Evolutionary conservation across 108 stramenopile species (phyloP).

Genomic region (Craspedostauros australis): DNA sequence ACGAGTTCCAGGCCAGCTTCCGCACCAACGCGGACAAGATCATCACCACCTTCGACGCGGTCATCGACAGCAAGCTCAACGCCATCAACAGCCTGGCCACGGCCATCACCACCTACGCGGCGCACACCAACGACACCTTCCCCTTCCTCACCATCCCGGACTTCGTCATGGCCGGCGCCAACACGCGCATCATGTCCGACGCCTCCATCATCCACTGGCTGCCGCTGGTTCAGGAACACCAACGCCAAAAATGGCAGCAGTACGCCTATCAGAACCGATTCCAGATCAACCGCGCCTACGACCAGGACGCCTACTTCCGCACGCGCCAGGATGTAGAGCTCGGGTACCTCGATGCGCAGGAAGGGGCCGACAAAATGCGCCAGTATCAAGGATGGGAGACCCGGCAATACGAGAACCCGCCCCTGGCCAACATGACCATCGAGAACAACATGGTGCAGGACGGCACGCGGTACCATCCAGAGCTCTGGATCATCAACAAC

Average conservation of each 20-base stretch:
- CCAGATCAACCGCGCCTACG: neutral
- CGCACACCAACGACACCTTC: conserved; percentile 16
- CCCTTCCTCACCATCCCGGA: conserved; percentile 55
- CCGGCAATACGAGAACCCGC: neutral
- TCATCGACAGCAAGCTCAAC: conserved; percentile 22
- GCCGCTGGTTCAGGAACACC: neutral
- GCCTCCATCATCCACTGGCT: neutral
- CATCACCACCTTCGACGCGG: conserved; percentile 31
- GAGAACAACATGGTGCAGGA: neutral
- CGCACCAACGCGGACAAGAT: conserved; percentile 31
- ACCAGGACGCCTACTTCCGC: neutral
- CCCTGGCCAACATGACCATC: neutral
- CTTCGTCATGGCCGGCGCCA: conserved; percentile 15
- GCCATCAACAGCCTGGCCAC: conserved; percentile 27
- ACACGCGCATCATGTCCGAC: neutral
- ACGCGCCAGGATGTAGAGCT: neutral
- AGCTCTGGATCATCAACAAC: neutral
- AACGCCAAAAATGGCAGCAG: neutral
- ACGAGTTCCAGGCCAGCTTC: conserved; percentile 23
- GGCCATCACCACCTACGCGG: conserved; percentile 27
- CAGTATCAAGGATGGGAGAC: neutral
- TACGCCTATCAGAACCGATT: neutral
- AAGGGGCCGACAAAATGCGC: neutral
- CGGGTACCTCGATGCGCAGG: neutral
- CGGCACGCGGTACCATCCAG: neutral